Evolutionary conservation across 306 rosid species (phyloP), one percentile per base, ranked within the genome.

Genomic region (Purshia tridentata): DNA sequence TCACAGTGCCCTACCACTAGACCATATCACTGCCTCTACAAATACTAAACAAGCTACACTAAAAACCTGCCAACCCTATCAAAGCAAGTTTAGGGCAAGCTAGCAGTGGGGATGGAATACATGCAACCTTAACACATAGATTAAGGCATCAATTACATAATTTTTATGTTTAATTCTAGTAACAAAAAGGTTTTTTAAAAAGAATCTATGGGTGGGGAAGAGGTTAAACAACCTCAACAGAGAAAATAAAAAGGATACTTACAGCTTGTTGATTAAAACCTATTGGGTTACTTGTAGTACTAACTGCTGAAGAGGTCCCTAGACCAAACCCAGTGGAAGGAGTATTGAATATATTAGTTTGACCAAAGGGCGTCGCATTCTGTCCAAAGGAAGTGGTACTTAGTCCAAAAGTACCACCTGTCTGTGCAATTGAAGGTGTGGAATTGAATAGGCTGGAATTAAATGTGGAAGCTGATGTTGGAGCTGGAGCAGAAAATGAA

Each of bases 251-350:
- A 8, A 55, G 6, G 41, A 77, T 14, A 87, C 93, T 78, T 81
- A 90, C 97, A 78, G 84, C 8, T 63, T 89, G 71, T 84, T 86
- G 97, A 81, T 76, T 82, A 77, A 83, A 89, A 70, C 81, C 83
- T 42, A 80, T 39, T 59, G 69, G 74, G 75, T 77, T 88, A 78
- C 85, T 84, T 9, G 91, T 85, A 57, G 80, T 42, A 44, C 64
- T 65, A 72, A 77, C 85, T 29, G 95, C 52, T 41, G 87, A 58
- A 40, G 90, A 78, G 85, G 80, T 80, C 18, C 89, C 77, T 71
- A 88, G 87, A 70, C 76, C 81, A 76, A 80, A 72, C 72, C 85
- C 91, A 73, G 91, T 71, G 48, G 92, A 78, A 19, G 95, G 88
- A 60, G 74, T 65, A 73, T 9, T 79, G 77, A 87, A 90, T 84